Base-by-base conservation (phyloP, 2,329 filamentous ascomycete species). In the Venturia oleaginea region DNA sequence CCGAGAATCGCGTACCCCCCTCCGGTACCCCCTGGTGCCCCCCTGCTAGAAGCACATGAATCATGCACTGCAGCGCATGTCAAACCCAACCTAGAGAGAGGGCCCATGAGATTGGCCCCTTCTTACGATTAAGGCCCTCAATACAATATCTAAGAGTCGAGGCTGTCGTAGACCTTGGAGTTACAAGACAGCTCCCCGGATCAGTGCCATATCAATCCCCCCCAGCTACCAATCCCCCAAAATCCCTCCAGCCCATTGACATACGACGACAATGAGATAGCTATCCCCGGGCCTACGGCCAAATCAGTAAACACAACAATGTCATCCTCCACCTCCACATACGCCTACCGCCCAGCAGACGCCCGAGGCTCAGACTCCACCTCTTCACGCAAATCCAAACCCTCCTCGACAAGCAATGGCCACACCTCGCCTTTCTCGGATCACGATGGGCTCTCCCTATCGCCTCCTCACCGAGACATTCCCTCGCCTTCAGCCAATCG, bases 291-390 rank as follows among this genome's bases (percentile, higher is more conserved):
- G 51, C 51, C 51, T n/a, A 3, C 30, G 51, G 51, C 51, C 51
- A 55, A 19, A 55, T 17, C 27, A 34, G 15, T 37, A 57, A n/a
- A 34, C 30, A 19, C 30, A 19, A 34, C 15, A 5, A 57, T 57
- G 51, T 32, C 51, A 34, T 57, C 27, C 51, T 57, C 51, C 51
- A 57, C 51, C 51, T 57, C 51, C 27, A 57, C 51, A 32, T 57
- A 57, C 15, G 51, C 51, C 51, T 57, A 57, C 51, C 51, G 51
- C 27, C 51, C 51, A 32, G 48, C 48, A 54, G 48, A 15, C 24
- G 48, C 48, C 30, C 51, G 38, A 61, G 37, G 37, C 38, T 61
- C 37, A 42, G 59, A 61, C 38, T 42, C 42, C 27, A 46, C 37
- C 6, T 42, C 42, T 37, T 42, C 59, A 22, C 37, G 32, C 42